phyloP scores from a whole-genome alignment of 1,284 basidiomycete species.

The Heterobasidion irregulare region DNA sequence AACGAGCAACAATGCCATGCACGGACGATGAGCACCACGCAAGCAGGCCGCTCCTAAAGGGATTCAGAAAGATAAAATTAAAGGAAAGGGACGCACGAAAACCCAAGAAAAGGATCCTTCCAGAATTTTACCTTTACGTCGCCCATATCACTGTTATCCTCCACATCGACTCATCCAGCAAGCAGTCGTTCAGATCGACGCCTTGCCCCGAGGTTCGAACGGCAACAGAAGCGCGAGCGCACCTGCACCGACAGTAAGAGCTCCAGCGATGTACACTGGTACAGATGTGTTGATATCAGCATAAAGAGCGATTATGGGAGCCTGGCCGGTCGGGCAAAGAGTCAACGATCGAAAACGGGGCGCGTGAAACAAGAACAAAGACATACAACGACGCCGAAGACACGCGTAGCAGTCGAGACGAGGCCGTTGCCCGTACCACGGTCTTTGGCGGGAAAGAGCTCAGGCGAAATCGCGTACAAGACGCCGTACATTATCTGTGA shows the following conservation, averaged over 20 bases:
- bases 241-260: constrained; percentile 60
- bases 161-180: too few species aligned
- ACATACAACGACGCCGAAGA: constrained; percentile 58
- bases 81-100: not conserved
- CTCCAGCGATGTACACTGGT: constrained; percentile 74
- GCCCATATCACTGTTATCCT: too few species aligned
- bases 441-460: constrained; percentile 69
- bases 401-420: constrained; percentile 44
- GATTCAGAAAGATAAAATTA: too few species aligned
- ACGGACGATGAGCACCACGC: too few species aligned
- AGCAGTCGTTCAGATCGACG: constrained; percentile 29
- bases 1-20: too few species aligned
- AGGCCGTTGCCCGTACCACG: constrained; percentile 59
- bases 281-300: constrained; percentile 56
- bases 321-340: constrained; percentile 25
- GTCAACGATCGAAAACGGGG: not conserved
- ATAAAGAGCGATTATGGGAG: constrained; percentile 68
- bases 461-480: constrained; percentile 61
- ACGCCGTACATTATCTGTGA: constrained; percentile 67
- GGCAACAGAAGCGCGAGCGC: constrained; percentile 64
- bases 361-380: constrained; percentile 15
- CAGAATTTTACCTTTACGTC: too few species aligned
- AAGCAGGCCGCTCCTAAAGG: too few species aligned
- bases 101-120: not conserved
- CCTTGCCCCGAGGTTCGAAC: constrained; percentile 65